phyloP scores from a whole-genome alignment of 1,139 yeast genomes.

The Kluyveromyces sp. region DNA sequence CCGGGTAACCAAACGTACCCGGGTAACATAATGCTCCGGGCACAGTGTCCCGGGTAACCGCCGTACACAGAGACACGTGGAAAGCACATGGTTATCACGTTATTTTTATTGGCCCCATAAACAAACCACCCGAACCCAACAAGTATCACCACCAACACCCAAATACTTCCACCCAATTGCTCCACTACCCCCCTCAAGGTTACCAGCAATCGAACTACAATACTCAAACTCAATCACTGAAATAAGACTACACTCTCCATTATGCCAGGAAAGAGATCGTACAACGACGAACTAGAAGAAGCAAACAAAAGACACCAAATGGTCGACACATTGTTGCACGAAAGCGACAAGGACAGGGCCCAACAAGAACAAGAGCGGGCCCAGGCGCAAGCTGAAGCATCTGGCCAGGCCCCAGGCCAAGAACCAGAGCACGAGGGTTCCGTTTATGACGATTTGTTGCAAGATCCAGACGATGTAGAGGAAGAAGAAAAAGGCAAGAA shows the following conservation, averaged over 20 bases:
- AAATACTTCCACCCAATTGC: background rate
- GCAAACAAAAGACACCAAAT: conserved; percentile 10
- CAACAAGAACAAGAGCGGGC: background rate
- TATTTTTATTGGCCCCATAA: background rate
- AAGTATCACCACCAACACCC: too few relatives aligned
- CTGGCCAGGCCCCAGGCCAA: conserved; percentile 7
- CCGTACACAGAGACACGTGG: conserved; percentile 3
- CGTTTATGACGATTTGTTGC: conserved; percentile 15
- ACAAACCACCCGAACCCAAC: too few relatives aligned
- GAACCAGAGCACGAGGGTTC: conserved; percentile 14
- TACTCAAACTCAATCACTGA: too few relatives aligned
- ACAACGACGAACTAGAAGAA: conserved; percentile 10
- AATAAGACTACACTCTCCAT: background rate
- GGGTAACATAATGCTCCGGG: too few relatives aligned
- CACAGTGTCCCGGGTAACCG: background rate
- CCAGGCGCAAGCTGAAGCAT: too few relatives aligned
- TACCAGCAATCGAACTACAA: too few relatives aligned
- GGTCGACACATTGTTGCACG: conserved; percentile 11
- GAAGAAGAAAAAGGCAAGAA: conserved; percentile 1
- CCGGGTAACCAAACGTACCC: background rate
- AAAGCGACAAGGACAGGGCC: too few relatives aligned
- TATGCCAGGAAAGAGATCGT: conserved; percentile 5
- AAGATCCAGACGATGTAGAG: conserved; percentile 10
- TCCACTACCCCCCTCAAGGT: too few relatives aligned
- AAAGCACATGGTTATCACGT: conserved; percentile 8